phyloP scores from a whole-genome alignment of 768 basidiomycete species.

The Russula dissimulans region DNA sequence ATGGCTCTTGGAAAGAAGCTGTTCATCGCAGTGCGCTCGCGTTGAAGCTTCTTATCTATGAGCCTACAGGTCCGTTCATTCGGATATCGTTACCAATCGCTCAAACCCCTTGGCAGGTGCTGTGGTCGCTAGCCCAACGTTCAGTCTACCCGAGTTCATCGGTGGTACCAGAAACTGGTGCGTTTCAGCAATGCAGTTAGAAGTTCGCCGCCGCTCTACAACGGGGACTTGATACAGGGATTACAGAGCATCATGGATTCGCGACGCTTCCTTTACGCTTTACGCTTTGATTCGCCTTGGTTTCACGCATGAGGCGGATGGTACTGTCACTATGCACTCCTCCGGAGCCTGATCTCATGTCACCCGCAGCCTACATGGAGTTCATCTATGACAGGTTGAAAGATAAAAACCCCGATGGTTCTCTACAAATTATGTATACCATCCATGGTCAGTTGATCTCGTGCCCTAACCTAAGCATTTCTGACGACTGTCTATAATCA shows the following conservation, averaged over 20 bases:
- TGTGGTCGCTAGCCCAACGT: constrained; percentile 91
- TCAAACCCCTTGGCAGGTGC: constrained; percentile 46
- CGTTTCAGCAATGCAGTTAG: constrained; percentile 14
- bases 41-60: constrained; percentile 85
- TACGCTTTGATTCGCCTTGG: constrained; percentile 92
- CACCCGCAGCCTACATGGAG: constrained; percentile 65
- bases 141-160: constrained; percentile 86
- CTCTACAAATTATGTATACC: constrained; percentile 93
- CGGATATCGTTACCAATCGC: not conserved
- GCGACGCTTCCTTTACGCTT: constrained; percentile 93
- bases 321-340: constrained; percentile 31
- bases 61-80: constrained; percentile 58
- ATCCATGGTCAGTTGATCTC: constrained; percentile 59
- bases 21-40: constrained; percentile 91
- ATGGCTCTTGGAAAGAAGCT: constrained; percentile 91
- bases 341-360: constrained; percentile 3
- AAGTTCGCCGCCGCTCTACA: not conserved
- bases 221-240: constrained; percentile 1
- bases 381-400: constrained; percentile 81
- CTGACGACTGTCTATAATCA: not conserved
- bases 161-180: constrained; percentile 87
- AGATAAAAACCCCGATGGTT: constrained; percentile 82
- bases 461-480: not conserved
- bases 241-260: constrained; percentile 73
- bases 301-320: constrained; percentile 86